Conservation (phyloP, 1,284 basidiomycete genomes). For the Ceratobasidium sp. region DNA sequence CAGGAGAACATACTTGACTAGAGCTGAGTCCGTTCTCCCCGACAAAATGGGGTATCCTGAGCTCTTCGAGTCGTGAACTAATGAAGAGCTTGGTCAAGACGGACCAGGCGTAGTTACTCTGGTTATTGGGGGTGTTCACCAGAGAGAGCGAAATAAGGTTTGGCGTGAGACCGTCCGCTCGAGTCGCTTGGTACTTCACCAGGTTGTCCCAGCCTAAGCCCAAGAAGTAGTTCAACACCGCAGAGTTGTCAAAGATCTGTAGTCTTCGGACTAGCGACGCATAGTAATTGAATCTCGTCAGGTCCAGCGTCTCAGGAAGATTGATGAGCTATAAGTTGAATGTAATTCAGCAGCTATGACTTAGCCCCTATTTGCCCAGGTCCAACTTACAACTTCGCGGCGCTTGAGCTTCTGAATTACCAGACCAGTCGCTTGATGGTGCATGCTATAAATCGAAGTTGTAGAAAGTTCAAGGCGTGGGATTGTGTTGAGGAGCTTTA, state of each 20-base stretch:
- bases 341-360: neutral
- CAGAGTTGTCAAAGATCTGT: conserved; percentile 22
- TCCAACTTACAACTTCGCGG: conserved; percentile 19
- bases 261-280: conserved; percentile 19
- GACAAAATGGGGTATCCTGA: neutral
- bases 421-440: neutral
- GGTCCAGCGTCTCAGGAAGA: conserved; percentile 10
- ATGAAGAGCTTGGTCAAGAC: neutral
- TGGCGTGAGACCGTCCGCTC: neutral
- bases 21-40: neutral
- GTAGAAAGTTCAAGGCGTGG: neutral
- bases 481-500: conserved; percentile 11
- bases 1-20: neutral
- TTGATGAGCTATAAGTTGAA: neutral
- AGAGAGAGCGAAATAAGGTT: neutral
- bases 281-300: conserved; percentile 33
- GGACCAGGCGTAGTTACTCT: neutral
- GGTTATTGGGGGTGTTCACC: neutral
- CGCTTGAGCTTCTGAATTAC: neutral
- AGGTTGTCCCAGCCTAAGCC: conserved; percentile 1
- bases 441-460: neutral
- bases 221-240: neutral
- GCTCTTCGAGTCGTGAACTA: neutral
- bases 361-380: too few relatives aligned
- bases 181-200: neutral